Conservation (phyloP, 163 green algal species). For the Scenedesmus sp. region DNA sequence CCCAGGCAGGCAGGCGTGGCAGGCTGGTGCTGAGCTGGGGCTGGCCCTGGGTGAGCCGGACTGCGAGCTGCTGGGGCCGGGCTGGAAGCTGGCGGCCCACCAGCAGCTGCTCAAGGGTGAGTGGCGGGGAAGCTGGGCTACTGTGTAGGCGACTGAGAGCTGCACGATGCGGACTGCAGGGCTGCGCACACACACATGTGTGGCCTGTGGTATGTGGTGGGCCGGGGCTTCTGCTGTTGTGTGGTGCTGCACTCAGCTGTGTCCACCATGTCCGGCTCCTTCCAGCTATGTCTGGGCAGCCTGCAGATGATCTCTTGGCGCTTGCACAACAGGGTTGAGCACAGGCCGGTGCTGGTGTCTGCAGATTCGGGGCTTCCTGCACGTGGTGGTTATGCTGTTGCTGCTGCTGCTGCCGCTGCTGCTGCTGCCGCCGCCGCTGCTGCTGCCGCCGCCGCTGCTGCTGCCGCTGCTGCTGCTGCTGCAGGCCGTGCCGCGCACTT, state of each 20-base stretch:
- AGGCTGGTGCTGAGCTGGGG: neutral
- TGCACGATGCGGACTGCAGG: too few relatives aligned
- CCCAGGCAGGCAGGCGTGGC: neutral
- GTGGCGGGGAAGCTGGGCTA: neutral
- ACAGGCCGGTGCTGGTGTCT: too few relatives aligned
- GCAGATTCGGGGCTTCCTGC: too few relatives aligned
- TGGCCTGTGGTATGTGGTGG: neutral
- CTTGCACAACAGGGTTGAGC: too few relatives aligned
- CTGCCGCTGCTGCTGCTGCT: constrained; percentile 44
- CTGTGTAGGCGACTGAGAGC: too few relatives aligned
- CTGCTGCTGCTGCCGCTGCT: neutral
- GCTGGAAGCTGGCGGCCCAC: constrained; percentile 67
- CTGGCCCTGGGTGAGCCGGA: constrained; percentile 61
- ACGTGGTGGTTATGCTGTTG: neutral
- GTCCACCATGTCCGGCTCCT: neutral
- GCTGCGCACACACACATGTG: too few relatives aligned
- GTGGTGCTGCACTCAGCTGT: neutral
- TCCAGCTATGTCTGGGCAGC: too few relatives aligned
- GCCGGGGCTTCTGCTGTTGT: neutral
- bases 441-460: constrained; percentile 50
- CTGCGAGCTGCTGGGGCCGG: constrained; percentile 57
- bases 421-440: too few relatives aligned
- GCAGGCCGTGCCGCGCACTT: constrained; percentile 70
- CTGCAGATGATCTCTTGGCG: too few relatives aligned
- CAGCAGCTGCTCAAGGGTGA: constrained; percentile 58